Percentiles rank a stretch among this genome's conserved stretches.
phyloP scores from a whole-genome alignment of 2,329 filamentous ascomycete genomes.

The Metarhizium rileyi region DNA sequence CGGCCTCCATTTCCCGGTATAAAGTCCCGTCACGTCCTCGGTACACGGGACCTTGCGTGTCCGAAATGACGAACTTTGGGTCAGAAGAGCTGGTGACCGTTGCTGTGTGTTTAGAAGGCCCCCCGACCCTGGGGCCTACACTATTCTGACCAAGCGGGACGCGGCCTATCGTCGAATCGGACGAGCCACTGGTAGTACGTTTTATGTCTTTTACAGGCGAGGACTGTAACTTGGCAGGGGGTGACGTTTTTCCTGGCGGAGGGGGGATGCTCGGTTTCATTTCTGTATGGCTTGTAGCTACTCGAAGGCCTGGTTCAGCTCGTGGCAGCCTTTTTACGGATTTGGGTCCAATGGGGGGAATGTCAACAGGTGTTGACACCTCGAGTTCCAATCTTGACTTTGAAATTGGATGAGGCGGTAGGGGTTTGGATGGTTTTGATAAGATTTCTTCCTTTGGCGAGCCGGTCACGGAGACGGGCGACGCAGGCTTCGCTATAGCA shows the following conservation, averaged over 20 bases:
- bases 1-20: slow-evolving; percentile 31
- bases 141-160: not conserved
- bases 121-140: not conserved
- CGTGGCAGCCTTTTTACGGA: slow-evolving; percentile 18
- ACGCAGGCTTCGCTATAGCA: slow-evolving; percentile 32
- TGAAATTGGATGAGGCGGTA: slow-evolving; percentile 8
- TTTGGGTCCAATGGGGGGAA: slow-evolving; percentile 4
- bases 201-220: slow-evolving; percentile 13
- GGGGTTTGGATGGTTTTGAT: slow-evolving; percentile 4
- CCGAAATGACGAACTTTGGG: slow-evolving; percentile 22
- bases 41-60: slow-evolving; percentile 25
- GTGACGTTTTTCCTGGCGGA: not conserved
- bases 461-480: slow-evolving; percentile 35
- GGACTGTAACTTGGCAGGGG: not conserved
- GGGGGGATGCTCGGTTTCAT: slow-evolving; percentile 5
- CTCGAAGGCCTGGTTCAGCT: slow-evolving; percentile 12
- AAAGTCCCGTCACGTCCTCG: slow-evolving; percentile 28
- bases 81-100: slow-evolving; percentile 16
- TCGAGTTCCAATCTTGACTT: not conserved
- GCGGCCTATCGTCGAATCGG: not conserved
- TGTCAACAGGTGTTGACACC: not conserved
- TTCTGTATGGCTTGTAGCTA: slow-evolving; percentile 15
- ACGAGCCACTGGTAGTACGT: slow-evolving; percentile 7
- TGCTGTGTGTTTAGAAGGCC: slow-evolving; percentile 10
- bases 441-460: slow-evolving; percentile 16